A percentile compares a stretch with the other conserved stretches of the same genome.
phyloP scores from a whole-genome alignment of 2,329 filamentous ascomycete species.

The Trichoderma koningii region DNA sequence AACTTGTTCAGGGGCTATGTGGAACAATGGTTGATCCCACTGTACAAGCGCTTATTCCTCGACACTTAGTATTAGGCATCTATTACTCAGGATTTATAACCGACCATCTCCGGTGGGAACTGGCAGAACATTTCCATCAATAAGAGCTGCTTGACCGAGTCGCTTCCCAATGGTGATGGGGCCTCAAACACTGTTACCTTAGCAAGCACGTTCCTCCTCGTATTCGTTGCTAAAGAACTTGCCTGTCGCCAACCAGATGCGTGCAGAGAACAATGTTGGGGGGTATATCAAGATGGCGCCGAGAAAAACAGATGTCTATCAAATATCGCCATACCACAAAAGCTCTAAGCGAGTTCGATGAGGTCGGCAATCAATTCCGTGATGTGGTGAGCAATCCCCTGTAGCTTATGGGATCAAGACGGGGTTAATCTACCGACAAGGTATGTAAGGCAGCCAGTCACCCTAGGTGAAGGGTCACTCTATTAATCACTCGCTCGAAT shows the following conservation, averaged over 20 bases:
- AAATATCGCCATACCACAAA: not conserved
- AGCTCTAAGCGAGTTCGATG: slow-evolving; percentile 3
- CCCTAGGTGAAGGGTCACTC: not conserved
- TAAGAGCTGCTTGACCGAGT: not conserved
- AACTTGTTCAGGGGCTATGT: not conserved
- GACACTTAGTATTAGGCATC: not conserved
- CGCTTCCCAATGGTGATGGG: too few species aligned
- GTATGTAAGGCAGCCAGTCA: too few species aligned
- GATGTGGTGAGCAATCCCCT: not conserved
- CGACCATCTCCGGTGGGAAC: not conserved
- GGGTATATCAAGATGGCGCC: not conserved
- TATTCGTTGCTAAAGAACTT: too few species aligned
- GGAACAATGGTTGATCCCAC: not conserved
- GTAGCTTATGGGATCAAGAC: not conserved
- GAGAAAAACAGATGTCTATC: not conserved
- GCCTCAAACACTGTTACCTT: too few species aligned
- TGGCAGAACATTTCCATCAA: not conserved
- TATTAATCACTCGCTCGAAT: too few species aligned
- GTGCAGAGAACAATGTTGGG: not conserved
- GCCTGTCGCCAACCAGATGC: too few species aligned
- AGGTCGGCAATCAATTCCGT: not conserved
- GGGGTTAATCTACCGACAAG: too few species aligned
- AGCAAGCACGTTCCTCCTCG: too few species aligned
- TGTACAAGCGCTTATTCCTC: slow-evolving; percentile 9
- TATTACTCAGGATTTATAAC: slow-evolving; percentile 15